phyloP scores from a whole-genome alignment of 495 filamentous ascomycete genomes.

The Cetradonia linearis region DNA sequence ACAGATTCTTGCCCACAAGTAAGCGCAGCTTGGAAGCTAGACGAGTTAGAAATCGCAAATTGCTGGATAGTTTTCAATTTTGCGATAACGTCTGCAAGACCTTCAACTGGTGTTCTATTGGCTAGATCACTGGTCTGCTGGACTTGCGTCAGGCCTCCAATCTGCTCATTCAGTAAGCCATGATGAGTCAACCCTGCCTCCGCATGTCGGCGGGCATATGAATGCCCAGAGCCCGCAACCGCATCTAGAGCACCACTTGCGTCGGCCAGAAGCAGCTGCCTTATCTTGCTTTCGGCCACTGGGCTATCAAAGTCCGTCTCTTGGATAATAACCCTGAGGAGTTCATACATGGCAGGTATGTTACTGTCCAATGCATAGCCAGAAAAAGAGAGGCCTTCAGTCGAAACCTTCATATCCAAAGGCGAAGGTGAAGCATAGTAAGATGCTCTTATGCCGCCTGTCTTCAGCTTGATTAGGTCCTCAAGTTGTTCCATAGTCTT shows the following conservation, averaged over 20 bases:
- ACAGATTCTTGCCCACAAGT: slow-evolving; percentile 70
- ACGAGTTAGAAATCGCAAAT: slow-evolving; percentile 51
- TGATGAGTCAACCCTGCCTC: slow-evolving; percentile 65
- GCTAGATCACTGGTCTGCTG: slow-evolving; percentile 70
- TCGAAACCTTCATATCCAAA: slow-evolving; percentile 52
- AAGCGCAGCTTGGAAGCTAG: slow-evolving; percentile 63
- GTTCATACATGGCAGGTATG: slow-evolving; percentile 79
- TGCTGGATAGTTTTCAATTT: slow-evolving; percentile 83
- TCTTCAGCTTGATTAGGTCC: slow-evolving; percentile 90
- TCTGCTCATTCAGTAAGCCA: slow-evolving; percentile 65
- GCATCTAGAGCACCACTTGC: slow-evolving; percentile 86
- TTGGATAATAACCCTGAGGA: slow-evolving; percentile 64
- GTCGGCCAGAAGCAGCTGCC: slow-evolving; percentile 71
- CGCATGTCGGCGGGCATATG: slow-evolving; percentile 72
- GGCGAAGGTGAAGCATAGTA: slow-evolving; percentile 72
- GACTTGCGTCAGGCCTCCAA: slow-evolving; percentile 75
- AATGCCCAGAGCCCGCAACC: slow-evolving; percentile 78
- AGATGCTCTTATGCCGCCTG: slow-evolving; percentile 75
- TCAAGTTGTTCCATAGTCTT: slow-evolving; percentile 91
- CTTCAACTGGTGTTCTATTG: slow-evolving; percentile 43
- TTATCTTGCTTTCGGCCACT: slow-evolving; percentile 67
- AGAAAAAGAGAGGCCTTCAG: slow-evolving; percentile 71
- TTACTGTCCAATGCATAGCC: slow-evolving; percentile 85
- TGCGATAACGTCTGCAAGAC: slow-evolving; percentile 61
- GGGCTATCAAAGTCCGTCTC: slow-evolving; percentile 85